phyloP scores from a whole-genome alignment of 2,329 filamentous ascomycete genomes.

The Teratosphaeria nubilosa region DNA sequence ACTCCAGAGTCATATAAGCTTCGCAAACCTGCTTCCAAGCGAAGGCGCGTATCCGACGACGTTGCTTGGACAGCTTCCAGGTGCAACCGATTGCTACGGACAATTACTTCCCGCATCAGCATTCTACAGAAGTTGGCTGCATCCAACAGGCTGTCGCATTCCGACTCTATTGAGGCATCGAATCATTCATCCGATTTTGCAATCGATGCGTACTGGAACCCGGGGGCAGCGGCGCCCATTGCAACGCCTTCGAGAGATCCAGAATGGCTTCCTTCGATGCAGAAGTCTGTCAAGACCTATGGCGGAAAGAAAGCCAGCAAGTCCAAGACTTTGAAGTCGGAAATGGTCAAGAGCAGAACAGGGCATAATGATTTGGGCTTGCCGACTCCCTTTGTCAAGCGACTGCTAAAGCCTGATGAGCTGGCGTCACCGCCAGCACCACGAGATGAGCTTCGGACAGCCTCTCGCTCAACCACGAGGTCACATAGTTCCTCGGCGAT shows the following conservation, averaged over 20 bases:
- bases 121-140: conserved; percentile 25
- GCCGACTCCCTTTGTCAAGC: conserved; percentile 10
- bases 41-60: conserved; percentile 6
- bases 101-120: conserved; percentile 31
- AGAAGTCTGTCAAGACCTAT: conserved; percentile 1
- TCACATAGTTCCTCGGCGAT: neutral
- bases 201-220: neutral
- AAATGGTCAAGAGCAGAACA: neutral
- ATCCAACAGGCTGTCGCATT: neutral
- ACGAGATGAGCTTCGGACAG: neutral
- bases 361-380: conserved; percentile 1
- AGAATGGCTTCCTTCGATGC: conserved; percentile 9
- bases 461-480: neutral
- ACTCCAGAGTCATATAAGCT: neutral
- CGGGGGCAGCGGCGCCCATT: too few species aligned
- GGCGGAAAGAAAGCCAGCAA: neutral
- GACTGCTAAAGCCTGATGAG: conserved; percentile 7
- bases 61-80: conserved; percentile 33
- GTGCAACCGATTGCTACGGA: conserved; percentile 34
- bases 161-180: neutral
- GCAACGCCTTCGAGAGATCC: conserved; percentile 7
- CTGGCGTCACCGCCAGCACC: neutral
- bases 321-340: neutral
- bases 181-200: neutral
- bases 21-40: conserved; percentile 2